These are phyloP conservation scores for Lunularia cruciata DNA, from an alignment of 225 moss, liverwort and hornwort genomes.

Conservation along the genomic window DNA sequence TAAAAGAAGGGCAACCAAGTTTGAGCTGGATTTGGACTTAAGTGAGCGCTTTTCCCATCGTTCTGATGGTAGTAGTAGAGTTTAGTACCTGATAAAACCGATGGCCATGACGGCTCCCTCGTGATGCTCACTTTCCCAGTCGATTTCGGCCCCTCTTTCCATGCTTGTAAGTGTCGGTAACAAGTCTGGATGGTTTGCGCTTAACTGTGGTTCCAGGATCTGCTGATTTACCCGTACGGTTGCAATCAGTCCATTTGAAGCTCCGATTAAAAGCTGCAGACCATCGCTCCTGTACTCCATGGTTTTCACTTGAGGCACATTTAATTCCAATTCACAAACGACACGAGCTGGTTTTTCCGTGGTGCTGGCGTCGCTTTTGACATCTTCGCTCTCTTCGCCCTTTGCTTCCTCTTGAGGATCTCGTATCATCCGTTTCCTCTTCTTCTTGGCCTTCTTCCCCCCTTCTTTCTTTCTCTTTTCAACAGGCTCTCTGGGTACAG, in stretches of 20 bases:
- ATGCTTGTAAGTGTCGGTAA: constrained; percentile 45
- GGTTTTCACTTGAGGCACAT: constrained; percentile 41
- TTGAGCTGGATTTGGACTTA: too few species aligned
- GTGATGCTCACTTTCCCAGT: constrained; percentile 71
- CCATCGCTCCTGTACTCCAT: constrained; percentile 63
- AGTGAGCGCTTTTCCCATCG: too few species aligned
- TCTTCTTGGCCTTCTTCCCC: constrained; percentile 32
- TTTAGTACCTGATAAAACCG: constrained; percentile 51
- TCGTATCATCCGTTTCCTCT: constrained; percentile 35
- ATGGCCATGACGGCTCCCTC: constrained; percentile 70
- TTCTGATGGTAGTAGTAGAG: background rate
- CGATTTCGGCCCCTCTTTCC: constrained; percentile 43
- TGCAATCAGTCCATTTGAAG: constrained; percentile 54
- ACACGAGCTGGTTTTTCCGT: constrained; percentile 31
- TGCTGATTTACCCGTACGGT: constrained; percentile 48
- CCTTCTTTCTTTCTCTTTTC: constrained; percentile 42
- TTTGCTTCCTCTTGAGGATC: constrained; percentile 30
- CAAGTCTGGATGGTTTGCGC: constrained; percentile 28
- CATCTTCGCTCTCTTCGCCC: constrained; percentile 36
- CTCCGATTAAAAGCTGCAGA: constrained; percentile 63
- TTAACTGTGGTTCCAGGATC: constrained; percentile 46
- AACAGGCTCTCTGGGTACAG: constrained; percentile 45
- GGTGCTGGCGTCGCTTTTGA: constrained; percentile 17
- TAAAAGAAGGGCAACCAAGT: too few species aligned
- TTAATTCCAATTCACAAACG: constrained; percentile 37